Conservation (phyloP, 257 asterid genomes). For the Solanum chiquidenum region DNA sequence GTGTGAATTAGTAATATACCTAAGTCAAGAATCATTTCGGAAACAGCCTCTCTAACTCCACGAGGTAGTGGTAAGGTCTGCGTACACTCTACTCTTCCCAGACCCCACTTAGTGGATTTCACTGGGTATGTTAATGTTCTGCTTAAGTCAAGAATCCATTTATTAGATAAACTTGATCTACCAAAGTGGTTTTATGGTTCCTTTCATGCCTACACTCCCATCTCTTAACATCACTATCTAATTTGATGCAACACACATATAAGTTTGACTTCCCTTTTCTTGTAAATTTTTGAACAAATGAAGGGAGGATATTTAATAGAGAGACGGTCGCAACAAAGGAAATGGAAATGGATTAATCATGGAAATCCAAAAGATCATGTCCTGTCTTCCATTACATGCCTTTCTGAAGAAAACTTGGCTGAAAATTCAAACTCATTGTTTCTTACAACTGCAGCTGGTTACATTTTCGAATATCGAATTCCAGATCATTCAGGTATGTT, state of each 20-base stretch:
- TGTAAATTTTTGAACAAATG: neutral
- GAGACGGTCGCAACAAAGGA: slow-evolving; percentile 53
- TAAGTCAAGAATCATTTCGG: neutral
- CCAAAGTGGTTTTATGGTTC: neutral
- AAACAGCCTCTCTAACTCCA: neutral
- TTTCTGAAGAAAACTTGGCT: slow-evolving; percentile 23
- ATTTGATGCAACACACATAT: neutral
- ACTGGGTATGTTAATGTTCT: neutral
- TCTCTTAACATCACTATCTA: neutral
- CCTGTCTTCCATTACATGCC: slow-evolving; percentile 62
- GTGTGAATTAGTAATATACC: neutral
- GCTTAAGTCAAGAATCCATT: neutral
- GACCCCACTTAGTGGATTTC: neutral
- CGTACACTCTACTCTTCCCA: neutral
- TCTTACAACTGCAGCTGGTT: slow-evolving; percentile 57
- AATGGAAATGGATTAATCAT: slow-evolving; percentile 86
- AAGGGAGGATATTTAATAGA: slow-evolving; percentile 65
- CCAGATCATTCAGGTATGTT: slow-evolving; percentile 33
- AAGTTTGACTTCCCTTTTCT: neutral
- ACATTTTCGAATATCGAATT: slow-evolving; percentile 52
- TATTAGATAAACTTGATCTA: neutral
- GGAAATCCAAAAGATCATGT: slow-evolving; percentile 55
- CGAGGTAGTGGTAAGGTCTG: neutral
- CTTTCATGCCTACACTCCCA: neutral
- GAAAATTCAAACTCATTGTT: slow-evolving; percentile 28